Percentiles rank a stretch among this genome's conserved stretches.
Evolutionary conservation across 1,284 basidiomycete genomes (phyloP).

Genomic region (Dichomitus squalens): DNA sequence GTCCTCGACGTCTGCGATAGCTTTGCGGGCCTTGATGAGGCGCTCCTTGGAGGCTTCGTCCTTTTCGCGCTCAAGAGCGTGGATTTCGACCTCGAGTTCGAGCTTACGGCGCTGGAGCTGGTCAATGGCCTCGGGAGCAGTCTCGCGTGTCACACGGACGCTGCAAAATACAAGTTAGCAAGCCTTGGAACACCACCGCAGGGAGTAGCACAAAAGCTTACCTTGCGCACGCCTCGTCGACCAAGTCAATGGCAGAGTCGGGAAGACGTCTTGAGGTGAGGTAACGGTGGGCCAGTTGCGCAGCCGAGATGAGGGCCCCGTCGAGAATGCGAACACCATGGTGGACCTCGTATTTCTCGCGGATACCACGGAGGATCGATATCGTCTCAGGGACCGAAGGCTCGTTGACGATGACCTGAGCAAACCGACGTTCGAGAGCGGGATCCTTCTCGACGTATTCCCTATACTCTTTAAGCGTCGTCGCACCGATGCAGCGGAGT

Average conservation of each 20-base stretch:
- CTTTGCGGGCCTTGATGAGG: conserved; percentile 77
- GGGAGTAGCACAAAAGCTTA: conserved; percentile 34
- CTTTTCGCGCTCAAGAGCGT: conserved; percentile 93
- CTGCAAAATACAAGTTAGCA: conserved; percentile 36
- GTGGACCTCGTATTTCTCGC: conserved; percentile 83
- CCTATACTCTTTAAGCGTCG: conserved; percentile 91
- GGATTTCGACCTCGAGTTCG: conserved; percentile 94
- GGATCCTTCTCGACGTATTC: conserved; percentile 97
- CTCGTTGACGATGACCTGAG: conserved; percentile 93
- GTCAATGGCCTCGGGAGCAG: conserved; percentile 93
- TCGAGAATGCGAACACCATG: conserved; percentile 93
- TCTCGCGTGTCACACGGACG: conserved; percentile 93
- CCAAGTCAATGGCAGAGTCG: conserved; percentile 90
- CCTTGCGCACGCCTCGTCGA: conserved; percentile 93
- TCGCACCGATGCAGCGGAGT: conserved; percentile 89
- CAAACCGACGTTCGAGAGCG: conserved; percentile 93
- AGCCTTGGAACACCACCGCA: background rate
- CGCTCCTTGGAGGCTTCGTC: conserved; percentile 90
- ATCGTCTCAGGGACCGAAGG: conserved; percentile 91
- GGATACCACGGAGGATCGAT: conserved; percentile 89
- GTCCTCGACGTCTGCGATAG: conserved; percentile 88
- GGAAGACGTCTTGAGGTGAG: conserved; percentile 85
- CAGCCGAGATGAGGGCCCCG: conserved; percentile 87
- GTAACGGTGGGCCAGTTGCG: conserved; percentile 93
- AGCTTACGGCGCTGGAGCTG: conserved; percentile 91